A percentile compares a stretch with the other conserved stretches of the same genome.
Evolutionary conservation across 2,329 filamentous ascomycete species (phyloP).

Genomic region (Colletotrichum sp.): DNA sequence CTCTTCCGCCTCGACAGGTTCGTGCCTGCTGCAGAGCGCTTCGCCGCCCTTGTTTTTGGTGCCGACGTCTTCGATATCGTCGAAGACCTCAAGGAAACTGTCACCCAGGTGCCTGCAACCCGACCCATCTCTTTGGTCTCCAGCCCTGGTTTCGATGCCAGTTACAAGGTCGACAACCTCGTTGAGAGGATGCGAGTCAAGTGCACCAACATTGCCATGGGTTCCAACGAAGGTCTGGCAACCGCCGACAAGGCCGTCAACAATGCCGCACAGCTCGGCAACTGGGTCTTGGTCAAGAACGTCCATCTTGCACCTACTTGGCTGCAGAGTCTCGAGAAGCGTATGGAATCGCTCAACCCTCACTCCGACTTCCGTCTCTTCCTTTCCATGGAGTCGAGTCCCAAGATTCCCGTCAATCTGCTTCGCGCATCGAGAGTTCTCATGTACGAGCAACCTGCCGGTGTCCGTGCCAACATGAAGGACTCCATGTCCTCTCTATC

Average conservation of each 20-base stretch:
- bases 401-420: slow-evolving; percentile 95
- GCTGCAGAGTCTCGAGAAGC: slow-evolving; percentile 97
- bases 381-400: slow-evolving; percentile 96
- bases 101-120: slow-evolving; percentile 81
- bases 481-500: slow-evolving; percentile 89
- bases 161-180: slow-evolving; percentile 96
- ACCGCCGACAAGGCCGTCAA: slow-evolving; percentile 95
- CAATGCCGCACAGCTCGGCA: slow-evolving; percentile 88
- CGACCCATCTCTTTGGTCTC: slow-evolving; percentile 92
- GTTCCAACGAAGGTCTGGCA: slow-evolving; percentile 91
- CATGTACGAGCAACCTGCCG: slow-evolving; percentile 98
- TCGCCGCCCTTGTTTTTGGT: slow-evolving; percentile 86
- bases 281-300: slow-evolving; percentile 98
- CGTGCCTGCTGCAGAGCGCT: slow-evolving; percentile 90
- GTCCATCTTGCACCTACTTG: slow-evolving; percentile 95
- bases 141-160: slow-evolving; percentile 95
- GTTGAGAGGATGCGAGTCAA: slow-evolving; percentile 82
- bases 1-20: slow-evolving; percentile 95
- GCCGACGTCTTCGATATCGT: slow-evolving; percentile 80
- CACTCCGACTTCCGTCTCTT: slow-evolving; percentile 93
- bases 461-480: slow-evolving; percentile 97
- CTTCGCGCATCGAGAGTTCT: slow-evolving; percentile 91
- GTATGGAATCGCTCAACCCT: slow-evolving; percentile 92
- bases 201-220: slow-evolving; percentile 99
- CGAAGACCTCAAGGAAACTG: slow-evolving; percentile 85